Evolutionary conservation across 768 basidiomycete species (phyloP).

Genomic region (Boletus reticulatus): DNA sequence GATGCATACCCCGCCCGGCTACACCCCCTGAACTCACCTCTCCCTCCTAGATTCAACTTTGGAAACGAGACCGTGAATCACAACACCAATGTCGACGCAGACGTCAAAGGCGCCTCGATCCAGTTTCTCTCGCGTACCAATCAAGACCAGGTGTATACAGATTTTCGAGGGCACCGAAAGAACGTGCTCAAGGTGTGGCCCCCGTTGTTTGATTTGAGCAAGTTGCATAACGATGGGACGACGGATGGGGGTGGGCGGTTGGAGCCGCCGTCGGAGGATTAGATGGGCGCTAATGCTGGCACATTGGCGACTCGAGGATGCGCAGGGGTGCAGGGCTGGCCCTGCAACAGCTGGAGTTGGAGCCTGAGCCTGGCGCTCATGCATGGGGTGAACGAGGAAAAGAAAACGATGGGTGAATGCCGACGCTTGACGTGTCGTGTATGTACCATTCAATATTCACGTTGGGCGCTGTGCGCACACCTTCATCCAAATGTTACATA

Average conservation of each 20-base stretch:
- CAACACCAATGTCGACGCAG: constrained; percentile 4
- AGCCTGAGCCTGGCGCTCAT: background rate
- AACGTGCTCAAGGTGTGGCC: constrained; percentile 15
- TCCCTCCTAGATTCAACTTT: constrained; percentile 39
- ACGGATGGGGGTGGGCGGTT: constrained; percentile 19
- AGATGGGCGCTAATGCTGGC: background rate
- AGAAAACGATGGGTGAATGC: too few relatives aligned
- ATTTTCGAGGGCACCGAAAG: constrained; percentile 22
- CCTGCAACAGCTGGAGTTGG: background rate
- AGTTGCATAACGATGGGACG: constrained; percentile 21
- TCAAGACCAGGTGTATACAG: constrained; percentile 31
- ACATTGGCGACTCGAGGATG: too few relatives aligned
- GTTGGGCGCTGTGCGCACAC: background rate
- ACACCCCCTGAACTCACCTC: too few relatives aligned
- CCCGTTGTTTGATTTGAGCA: constrained; percentile 22
- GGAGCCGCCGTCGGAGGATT: constrained; percentile 4
- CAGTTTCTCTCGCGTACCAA: constrained; percentile 40
- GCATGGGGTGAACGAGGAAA: too few relatives aligned
- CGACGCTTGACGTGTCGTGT: too few relatives aligned
- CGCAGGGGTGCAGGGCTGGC: background rate
- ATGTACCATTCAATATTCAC: too few relatives aligned
- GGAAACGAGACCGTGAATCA: constrained; percentile 27
- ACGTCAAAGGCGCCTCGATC: constrained; percentile 32
- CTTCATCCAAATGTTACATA: background rate
- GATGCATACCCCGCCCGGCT: too few relatives aligned